Conservation (phyloP, 257 asterid genomes). For the Haberlea rhodopensis region DNA sequence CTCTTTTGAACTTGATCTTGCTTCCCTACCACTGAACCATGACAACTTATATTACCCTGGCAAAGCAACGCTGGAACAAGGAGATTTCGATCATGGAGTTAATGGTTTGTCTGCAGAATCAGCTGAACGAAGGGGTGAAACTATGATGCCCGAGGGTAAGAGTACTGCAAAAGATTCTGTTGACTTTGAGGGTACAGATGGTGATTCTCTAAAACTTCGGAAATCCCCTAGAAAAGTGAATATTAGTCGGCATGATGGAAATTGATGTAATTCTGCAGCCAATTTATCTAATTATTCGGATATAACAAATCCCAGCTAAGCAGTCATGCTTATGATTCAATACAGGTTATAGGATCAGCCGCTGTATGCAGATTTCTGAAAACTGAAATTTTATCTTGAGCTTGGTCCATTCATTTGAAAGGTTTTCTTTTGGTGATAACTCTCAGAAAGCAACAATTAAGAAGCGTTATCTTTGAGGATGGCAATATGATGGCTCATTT, state of each 20-base stretch:
- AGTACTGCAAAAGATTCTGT: conserved; percentile 22
- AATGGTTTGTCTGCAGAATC: conserved; percentile 6
- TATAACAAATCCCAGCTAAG: not conserved
- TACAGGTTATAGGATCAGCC: not conserved
- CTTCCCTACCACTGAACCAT: conserved; percentile 36
- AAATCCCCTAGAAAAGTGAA: conserved; percentile 33
- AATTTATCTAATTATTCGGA: not conserved
- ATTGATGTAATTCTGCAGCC: conserved; percentile 16
- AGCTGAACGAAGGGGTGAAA: conserved; percentile 14
- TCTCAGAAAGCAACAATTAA: too few relatives aligned
- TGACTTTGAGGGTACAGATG: conserved; percentile 21
- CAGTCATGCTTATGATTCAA: not conserved
- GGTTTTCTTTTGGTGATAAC: not conserved
- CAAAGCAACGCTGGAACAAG: conserved; percentile 21
- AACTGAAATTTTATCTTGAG: not conserved
- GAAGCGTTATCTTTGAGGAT: not conserved
- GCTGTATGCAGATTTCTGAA: not conserved
- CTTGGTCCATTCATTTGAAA: not conserved
- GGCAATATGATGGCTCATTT: not conserved
- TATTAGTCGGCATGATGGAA: conserved; percentile 12
- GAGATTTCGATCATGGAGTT: conserved; percentile 18
- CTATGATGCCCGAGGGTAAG: conserved; percentile 4
- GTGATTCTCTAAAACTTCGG: conserved; percentile 2
- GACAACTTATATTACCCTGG: conserved; percentile 36
- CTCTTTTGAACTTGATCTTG: conserved; percentile 60